Evolutionary conservation across 2,329 filamentous ascomycete genomes (phyloP), one percentile per base, ranked within the genome.

Genomic region (Exophiala sideris): DNA sequence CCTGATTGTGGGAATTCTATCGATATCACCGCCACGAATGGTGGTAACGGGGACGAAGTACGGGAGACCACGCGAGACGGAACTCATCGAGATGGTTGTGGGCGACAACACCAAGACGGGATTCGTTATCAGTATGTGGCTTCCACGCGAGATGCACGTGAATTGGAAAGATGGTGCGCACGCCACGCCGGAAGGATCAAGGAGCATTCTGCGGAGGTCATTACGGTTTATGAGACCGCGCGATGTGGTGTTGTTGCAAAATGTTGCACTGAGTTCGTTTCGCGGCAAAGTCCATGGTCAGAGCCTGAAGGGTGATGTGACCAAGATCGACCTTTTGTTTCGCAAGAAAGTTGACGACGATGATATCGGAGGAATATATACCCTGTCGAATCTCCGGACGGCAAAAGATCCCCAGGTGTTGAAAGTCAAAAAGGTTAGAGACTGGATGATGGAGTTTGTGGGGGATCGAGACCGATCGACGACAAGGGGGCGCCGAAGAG

Each of bases 71-170:
- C 44, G 56, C 24, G 70, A 76, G 40, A 77, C 86, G 48, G 81
- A 87, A 5, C 77, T 95, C 2, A 74, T 92, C 38, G 90, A 95
- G 69, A 70, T 94, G 2, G 75, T 91, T 1, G 83, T 96, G 1
- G 91, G 88, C 4, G 92, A 97, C 68, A 88, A 96, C 48, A 95
- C 91, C 0, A 82, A 79, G 59, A 82, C 88, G 0, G 88, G 87
- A 2, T 95, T 96, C 71, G 83, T 79, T 24, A 77, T 96, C 51
- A 91, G 87, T 2, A 90, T 95, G 68, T 97, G 92, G 92, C 74
- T 95, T 1, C 59, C 57, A 61, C 64, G 57, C 36, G 65, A 61
- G 32, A 64, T 58, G 57, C 52, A 51, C 42, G 56, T 58, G 29
- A 60, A 60, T 21, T 64, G 62, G 62, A 62, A 62, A 36, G 62